Percentiles rank a stretch among this genome's conserved stretches.
phyloP scores from a whole-genome alignment of 768 basidiomycete species.

The Tylopilus sp. region DNA sequence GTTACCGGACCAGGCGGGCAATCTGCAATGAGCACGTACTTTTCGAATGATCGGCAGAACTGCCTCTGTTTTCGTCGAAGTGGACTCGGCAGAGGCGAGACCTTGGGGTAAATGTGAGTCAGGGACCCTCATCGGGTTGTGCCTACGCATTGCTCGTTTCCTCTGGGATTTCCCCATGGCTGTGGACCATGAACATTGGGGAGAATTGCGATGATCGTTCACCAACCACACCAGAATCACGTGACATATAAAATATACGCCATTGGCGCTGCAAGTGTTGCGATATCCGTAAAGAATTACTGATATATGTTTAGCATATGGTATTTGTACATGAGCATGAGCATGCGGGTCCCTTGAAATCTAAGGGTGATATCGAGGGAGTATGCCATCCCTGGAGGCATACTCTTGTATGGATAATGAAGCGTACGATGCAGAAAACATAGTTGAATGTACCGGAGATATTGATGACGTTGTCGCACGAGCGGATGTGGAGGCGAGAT shows the following conservation, averaged over 20 bases:
- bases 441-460: background rate
- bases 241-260: slow-evolving; percentile 1
- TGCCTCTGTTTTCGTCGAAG: slow-evolving; percentile 72
- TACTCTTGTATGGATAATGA: slow-evolving; percentile 4
- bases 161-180: slow-evolving; percentile 93
- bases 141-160: slow-evolving; percentile 77
- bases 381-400: slow-evolving; percentile 16
- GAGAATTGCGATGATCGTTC: too few species aligned
- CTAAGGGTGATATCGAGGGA: slow-evolving; percentile 30
- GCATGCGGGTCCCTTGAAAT: slow-evolving; percentile 9
- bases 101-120: slow-evolving; percentile 89
- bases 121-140: slow-evolving; percentile 92
- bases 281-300: slow-evolving; percentile 20
- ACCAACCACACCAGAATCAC: too few species aligned
- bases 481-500: slow-evolving; percentile 1
- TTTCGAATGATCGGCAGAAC: slow-evolving; percentile 90
- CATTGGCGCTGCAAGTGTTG: background rate
- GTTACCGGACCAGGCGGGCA: background rate
- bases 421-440: background rate
- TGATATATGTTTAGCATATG: slow-evolving; percentile 17
- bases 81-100: slow-evolving; percentile 66
- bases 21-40: slow-evolving; percentile 39
- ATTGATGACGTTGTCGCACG: background rate
- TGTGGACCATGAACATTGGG: background rate
- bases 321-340: slow-evolving; percentile 25